A percentile compares a stretch with the other conserved stretches of the same genome.
Conservation (phyloP, 805 yeast species). For the Spathaspora passalidarum region DNA sequence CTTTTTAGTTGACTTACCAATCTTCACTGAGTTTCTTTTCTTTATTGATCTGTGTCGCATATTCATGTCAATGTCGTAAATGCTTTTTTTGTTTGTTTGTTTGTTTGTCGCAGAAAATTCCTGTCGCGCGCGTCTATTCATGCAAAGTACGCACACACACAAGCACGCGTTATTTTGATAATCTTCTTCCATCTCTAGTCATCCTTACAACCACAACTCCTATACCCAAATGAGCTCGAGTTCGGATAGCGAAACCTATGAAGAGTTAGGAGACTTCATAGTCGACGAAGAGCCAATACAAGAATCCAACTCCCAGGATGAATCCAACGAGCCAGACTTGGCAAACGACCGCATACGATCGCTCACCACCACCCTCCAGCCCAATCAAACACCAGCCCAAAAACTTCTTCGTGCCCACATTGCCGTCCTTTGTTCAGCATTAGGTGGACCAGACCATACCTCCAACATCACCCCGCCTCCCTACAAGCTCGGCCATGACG, state of each 20-base stretch:
- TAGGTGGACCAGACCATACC: constrained; percentile 84
- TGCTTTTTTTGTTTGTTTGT: too few relatives aligned
- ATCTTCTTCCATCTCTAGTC: neutral
- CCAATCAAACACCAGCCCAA: constrained; percentile 34
- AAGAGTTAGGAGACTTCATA: constrained; percentile 35
- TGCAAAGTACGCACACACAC: neutral
- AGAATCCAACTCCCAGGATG: neutral
- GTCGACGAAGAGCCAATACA: constrained; percentile 22
- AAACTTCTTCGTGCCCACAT: constrained; percentile 65
- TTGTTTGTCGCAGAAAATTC: neutral
- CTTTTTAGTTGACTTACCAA: too few relatives aligned
- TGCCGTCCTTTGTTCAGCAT: constrained; percentile 76
- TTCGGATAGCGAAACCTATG: constrained; percentile 13
- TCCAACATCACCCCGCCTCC: constrained; percentile 38
- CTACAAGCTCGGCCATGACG: constrained; percentile 85
- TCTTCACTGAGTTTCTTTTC: too few relatives aligned
- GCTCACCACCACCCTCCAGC: constrained; percentile 23
- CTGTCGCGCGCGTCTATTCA: too few relatives aligned
- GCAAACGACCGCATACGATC: constrained; percentile 19
- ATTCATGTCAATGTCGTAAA: neutral
- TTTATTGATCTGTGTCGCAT: too few relatives aligned
- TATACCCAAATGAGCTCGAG: too few relatives aligned
- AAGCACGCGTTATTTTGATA: constrained; percentile 2
- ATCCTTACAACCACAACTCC: neutral
- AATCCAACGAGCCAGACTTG: constrained; percentile 8